Evolutionary conservation across 2,329 filamentous ascomycete genomes (phyloP).

Genomic region (Aspergillus aculeatus): DNA sequence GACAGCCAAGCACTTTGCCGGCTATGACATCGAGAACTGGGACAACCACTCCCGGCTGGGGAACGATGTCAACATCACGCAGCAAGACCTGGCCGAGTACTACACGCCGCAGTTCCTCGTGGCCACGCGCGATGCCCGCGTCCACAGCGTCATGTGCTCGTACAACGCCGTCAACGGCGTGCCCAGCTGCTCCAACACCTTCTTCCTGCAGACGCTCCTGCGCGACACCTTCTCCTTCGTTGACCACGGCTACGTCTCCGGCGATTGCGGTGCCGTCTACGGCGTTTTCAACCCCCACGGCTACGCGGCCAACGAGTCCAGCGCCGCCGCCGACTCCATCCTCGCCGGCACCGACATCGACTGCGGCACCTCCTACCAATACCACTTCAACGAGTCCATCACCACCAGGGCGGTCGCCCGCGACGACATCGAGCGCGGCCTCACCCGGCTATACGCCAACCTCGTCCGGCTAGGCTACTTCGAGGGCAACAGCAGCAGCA

Average conservation of each 20-base stretch:
- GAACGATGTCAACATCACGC: conserved; percentile 56
- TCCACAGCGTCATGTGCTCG: conserved; percentile 61
- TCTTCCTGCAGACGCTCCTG: conserved; percentile 62
- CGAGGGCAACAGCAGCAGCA: conserved; percentile 37
- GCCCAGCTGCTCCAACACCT: conserved; percentile 63
- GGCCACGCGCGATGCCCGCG: conserved; percentile 59
- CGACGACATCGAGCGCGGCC: conserved; percentile 47
- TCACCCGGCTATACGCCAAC: conserved; percentile 51
- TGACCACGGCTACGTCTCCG: conserved; percentile 60
- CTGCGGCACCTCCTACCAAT: conserved; percentile 52
- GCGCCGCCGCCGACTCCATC: conserved; percentile 50
- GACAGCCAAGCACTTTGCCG: conserved; percentile 60
- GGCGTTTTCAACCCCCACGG: conserved; percentile 60
- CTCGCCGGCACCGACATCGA: conserved; percentile 55
- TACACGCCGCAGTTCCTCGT: conserved; percentile 65
- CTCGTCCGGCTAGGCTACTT: conserved; percentile 55
- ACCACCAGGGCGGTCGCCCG: conserved; percentile 46
- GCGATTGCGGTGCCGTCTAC: conserved; percentile 64
- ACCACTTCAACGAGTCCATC: conserved; percentile 46
- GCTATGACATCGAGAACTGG: conserved; percentile 57
- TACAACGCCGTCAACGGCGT: conserved; percentile 67
- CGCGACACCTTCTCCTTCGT: conserved; percentile 66
- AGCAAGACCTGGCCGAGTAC: conserved; percentile 67
- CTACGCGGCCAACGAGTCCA: conserved; percentile 42
- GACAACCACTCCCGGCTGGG: conserved; percentile 45